A percentile compares a stretch with the other conserved stretches of the same genome.
Evolutionary conservation across 495 filamentous ascomycete genomes (phyloP).

Genomic region (Xylaria cubensis): DNA sequence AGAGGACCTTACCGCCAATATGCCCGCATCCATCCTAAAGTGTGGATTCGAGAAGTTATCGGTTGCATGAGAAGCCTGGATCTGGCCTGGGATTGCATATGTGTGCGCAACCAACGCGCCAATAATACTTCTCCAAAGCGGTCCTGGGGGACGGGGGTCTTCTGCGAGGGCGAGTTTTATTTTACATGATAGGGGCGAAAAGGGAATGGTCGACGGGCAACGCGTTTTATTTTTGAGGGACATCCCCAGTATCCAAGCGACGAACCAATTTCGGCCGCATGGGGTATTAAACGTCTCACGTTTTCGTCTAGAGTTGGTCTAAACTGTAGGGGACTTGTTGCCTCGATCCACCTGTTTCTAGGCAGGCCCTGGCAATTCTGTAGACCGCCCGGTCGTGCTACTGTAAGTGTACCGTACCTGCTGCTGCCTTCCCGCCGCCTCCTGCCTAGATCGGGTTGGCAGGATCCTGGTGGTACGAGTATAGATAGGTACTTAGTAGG

Average conservation of each 20-base stretch:
- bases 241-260: not conserved
- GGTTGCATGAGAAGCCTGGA: not conserved
- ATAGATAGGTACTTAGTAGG: not conserved
- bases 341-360: not conserved
- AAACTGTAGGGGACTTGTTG: not conserved
- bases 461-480: not conserved
- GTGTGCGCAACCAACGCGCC: not conserved
- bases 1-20: not conserved
- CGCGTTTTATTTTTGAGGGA: slow-evolving; percentile 4
- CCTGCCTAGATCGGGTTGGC: not conserved
- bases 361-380: not conserved
- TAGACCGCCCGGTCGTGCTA: slow-evolving; percentile 1
- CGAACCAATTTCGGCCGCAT: slow-evolving; percentile 5
- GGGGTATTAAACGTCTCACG: slow-evolving; percentile 1
- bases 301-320: slow-evolving; percentile 3
- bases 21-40: not conserved
- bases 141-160: not conserved
- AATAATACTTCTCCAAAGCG: not conserved
- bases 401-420: not conserved
- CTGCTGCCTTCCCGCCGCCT: slow-evolving; percentile 6
- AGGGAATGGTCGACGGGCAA: not conserved
- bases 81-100: not conserved
- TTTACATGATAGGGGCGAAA: not conserved
- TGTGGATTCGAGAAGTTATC: slow-evolving; percentile 2
- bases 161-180: slow-evolving; percentile 6